A percentile compares a stretch with the other conserved stretches of the same genome.
phyloP scores from a whole-genome alignment of 495 filamentous ascomycete genomes.

The Mytilinidion resinicola region DNA sequence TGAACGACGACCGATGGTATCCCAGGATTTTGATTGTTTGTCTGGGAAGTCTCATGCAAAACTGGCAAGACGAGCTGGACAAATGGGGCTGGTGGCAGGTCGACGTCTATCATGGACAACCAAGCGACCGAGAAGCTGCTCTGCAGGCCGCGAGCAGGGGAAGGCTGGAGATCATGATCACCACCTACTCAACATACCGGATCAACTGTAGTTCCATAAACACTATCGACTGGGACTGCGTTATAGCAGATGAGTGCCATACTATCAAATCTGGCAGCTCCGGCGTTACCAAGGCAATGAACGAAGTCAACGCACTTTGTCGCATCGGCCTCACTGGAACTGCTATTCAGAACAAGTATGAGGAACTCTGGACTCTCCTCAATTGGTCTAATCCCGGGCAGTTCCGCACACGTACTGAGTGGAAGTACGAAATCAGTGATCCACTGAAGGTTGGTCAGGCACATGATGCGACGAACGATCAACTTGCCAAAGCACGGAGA shows the following conservation, averaged over 20 bases:
- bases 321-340: conserved; percentile 92
- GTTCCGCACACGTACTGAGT: conserved; percentile 70
- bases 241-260: conserved; percentile 97
- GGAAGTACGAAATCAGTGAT: conserved; percentile 68
- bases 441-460: conserved; percentile 83
- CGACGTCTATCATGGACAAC: conserved; percentile 68
- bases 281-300: conserved; percentile 79
- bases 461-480: conserved; percentile 80
- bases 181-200: conserved; percentile 85
- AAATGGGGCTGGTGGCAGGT: conserved; percentile 96
- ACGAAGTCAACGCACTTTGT: conserved; percentile 85
- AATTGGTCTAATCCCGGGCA: conserved; percentile 95
- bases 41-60: conserved; percentile 79
- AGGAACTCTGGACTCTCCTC: conserved; percentile 91
- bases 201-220: conserved; percentile 70
- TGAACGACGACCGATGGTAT: conserved; percentile 61
- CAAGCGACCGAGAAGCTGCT: conserved; percentile 59
- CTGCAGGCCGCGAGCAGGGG: conserved; percentile 70
- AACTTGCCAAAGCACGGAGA: conserved; percentile 72
- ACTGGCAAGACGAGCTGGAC: conserved; percentile 80
- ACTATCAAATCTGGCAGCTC: conserved; percentile 75
- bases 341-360: conserved; percentile 96
- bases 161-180: conserved; percentile 80
- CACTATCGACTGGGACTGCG: conserved; percentile 85
- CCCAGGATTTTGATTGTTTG: conserved; percentile 81